These are phyloP conservation scores for Yamadazyma laniorum DNA, from an alignment of 805 yeast species.

Conservation along the genomic window DNA sequence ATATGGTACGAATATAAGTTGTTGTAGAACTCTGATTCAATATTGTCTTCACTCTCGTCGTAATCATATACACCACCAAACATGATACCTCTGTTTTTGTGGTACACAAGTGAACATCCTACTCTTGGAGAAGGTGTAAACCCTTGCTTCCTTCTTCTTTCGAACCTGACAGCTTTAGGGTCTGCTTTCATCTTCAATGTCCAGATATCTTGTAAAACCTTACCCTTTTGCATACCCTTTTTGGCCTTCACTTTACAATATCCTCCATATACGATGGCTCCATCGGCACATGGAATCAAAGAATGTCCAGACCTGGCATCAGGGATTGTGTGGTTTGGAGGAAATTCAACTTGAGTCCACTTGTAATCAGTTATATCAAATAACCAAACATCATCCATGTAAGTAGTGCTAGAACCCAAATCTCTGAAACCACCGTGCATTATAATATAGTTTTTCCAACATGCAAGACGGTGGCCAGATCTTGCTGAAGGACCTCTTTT, in stretches of 20 bases:
- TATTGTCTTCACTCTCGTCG: conserved; percentile 91
- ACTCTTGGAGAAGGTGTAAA: conserved; percentile 90
- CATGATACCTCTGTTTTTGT: conserved; percentile 86
- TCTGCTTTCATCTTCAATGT: conserved; percentile 81
- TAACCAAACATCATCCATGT: conserved; percentile 84
- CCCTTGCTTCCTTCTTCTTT: conserved; percentile 84
- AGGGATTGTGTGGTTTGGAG: conserved; percentile 75
- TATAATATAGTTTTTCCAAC: conserved; percentile 87
- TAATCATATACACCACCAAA: conserved; percentile 96
- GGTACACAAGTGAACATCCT: conserved; percentile 88
- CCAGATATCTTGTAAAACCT: conserved; percentile 86
- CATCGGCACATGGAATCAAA: conserved; percentile 72
- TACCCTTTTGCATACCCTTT: conserved; percentile 87
- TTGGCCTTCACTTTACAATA: conserved; percentile 89
- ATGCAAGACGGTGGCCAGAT: conserved; percentile 88
- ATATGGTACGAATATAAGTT: conserved; percentile 77
- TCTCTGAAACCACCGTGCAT: conserved; percentile 93
- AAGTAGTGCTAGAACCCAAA: conserved; percentile 78
- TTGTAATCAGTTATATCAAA: conserved; percentile 86
- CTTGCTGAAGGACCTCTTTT: conserved; percentile 75
- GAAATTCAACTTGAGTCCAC: conserved; percentile 88
- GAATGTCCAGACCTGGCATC: conserved; percentile 95
- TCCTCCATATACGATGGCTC: conserved; percentile 89
- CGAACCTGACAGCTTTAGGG: conserved; percentile 76
- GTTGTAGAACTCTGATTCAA: conserved; percentile 83